phyloP scores from a whole-genome alignment of 129 eudicot genomes.

The Flaveria robusta region DNA sequence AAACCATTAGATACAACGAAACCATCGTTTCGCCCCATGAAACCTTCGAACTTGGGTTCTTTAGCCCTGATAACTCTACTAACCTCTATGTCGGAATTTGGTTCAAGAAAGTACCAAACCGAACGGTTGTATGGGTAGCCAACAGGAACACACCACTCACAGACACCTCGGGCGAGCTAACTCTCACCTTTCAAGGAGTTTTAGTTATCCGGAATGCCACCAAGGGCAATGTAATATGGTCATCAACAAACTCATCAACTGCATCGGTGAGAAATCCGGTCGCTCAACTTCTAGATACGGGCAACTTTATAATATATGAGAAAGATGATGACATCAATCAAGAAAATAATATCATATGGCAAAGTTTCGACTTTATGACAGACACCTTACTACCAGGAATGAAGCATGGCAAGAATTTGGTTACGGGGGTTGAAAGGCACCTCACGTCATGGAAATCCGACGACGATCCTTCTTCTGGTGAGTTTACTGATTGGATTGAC shows the following conservation, averaged over 20 bases:
- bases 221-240: not conserved
- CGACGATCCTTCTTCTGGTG: slow-evolving; percentile 14
- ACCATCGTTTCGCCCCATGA: slow-evolving; percentile 21
- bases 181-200: slow-evolving; percentile 14
- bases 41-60: slow-evolving; percentile 46
- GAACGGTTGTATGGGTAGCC: slow-evolving; percentile 27
- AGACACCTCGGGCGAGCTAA: not conserved
- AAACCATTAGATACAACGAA: not conserved
- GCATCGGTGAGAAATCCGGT: not conserved
- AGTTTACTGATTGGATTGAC: not conserved
- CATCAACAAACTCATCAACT: not conserved
- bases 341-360: slow-evolving; percentile 4
- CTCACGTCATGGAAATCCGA: slow-evolving; percentile 17
- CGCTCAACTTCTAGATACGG: slow-evolving; percentile 8
- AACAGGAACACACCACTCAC: slow-evolving; percentile 19
- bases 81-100: slow-evolving; percentile 15
- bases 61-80: slow-evolving; percentile 27
- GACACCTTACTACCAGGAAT: slow-evolving; percentile 15
- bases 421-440: not conserved
- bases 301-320: slow-evolving; percentile 7
- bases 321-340: not conserved
- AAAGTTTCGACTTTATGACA: slow-evolving; percentile 10
- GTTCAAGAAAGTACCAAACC: slow-evolving; percentile 22
- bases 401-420: slow-evolving; percentile 10
- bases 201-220: not conserved